A percentile compares a stretch with the other conserved stretches of the same genome.
phyloP scores from a whole-genome alignment of 257 asterid species.

The Solanum verrucosum region DNA sequence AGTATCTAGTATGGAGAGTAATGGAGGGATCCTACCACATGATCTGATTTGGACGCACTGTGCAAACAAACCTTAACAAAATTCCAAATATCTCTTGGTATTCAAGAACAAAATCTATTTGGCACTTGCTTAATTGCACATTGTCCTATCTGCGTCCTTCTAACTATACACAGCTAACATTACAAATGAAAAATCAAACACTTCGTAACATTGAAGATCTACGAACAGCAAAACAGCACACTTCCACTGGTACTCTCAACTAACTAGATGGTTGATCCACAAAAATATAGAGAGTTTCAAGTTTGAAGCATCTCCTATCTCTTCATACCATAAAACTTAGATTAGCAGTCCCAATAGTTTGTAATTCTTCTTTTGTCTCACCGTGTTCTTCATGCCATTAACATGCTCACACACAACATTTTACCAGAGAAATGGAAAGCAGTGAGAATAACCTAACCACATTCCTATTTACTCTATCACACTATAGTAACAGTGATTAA shows the following conservation, averaged over 20 bases:
- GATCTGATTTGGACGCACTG: background rate
- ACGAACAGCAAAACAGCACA: background rate
- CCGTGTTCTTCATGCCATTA: background rate
- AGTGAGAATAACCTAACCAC: background rate
- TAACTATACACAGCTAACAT: background rate
- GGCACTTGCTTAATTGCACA: background rate
- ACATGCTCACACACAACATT: background rate
- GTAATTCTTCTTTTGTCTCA: background rate
- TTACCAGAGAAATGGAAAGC: background rate
- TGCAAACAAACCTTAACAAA: background rate
- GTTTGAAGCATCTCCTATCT: background rate
- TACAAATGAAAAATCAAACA: background rate
- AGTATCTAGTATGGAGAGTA: background rate
- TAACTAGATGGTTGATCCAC: background rate
- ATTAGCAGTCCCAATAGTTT: background rate
- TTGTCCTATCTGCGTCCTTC: background rate
- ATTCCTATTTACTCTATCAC: background rate
- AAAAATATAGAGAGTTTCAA: background rate
- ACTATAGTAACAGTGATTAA: background rate
- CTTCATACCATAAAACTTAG: background rate
- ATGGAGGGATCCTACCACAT: background rate
- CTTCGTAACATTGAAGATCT: background rate
- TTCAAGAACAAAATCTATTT: background rate
- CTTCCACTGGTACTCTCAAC: background rate
- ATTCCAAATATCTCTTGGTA: background rate